A percentile compares a stretch with the other conserved stretches of the same genome.
Evolutionary conservation across 306 rosid genomes (phyloP).

Genomic region (Cajanus cajan): DNA sequence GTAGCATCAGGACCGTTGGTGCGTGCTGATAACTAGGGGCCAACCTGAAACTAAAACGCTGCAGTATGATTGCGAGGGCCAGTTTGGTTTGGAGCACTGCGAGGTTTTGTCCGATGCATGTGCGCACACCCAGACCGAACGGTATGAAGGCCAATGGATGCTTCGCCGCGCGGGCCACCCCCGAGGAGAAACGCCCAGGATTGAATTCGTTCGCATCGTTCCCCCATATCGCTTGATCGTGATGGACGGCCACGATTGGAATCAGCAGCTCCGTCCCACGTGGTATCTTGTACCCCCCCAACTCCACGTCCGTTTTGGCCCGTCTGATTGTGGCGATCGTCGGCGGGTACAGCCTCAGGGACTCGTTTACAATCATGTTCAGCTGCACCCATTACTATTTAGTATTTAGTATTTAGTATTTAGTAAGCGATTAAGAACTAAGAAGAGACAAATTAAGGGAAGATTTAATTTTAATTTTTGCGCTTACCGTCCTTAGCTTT

Average conservation of each 20-base stretch:
- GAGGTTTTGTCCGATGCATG: slow-evolving; percentile 89
- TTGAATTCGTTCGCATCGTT: slow-evolving; percentile 78
- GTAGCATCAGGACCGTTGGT: slow-evolving; percentile 93
- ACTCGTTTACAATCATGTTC: slow-evolving; percentile 85
- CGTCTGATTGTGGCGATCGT: slow-evolving; percentile 79
- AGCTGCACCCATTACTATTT: too few relatives aligned
- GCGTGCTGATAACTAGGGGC: slow-evolving; percentile 91
- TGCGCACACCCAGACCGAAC: slow-evolving; percentile 78
- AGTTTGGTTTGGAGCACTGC: slow-evolving; percentile 78
- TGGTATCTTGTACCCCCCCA: slow-evolving; percentile 71
- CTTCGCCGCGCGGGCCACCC: slow-evolving; percentile 70
- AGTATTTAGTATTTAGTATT: too few relatives aligned
- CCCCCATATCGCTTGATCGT: slow-evolving; percentile 79
- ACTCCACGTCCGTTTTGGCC: slow-evolving; percentile 65
- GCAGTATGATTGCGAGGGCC: slow-evolving; percentile 72
- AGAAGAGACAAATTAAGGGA: too few relatives aligned
- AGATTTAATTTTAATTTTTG: too few relatives aligned
- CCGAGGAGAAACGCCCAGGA: slow-evolving; percentile 77
- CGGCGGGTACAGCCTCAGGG: slow-evolving; percentile 80
- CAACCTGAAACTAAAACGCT: slow-evolving; percentile 78
- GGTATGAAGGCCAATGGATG: slow-evolving; percentile 80
- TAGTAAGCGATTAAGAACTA: too few relatives aligned
- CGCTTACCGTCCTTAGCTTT: slow-evolving; percentile 88
- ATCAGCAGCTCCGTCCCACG: slow-evolving; percentile 80
- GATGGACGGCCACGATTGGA: slow-evolving; percentile 94